Evolutionary conservation across 306 rosid genomes (phyloP).

Genomic region (Rosa multiflora): DNA sequence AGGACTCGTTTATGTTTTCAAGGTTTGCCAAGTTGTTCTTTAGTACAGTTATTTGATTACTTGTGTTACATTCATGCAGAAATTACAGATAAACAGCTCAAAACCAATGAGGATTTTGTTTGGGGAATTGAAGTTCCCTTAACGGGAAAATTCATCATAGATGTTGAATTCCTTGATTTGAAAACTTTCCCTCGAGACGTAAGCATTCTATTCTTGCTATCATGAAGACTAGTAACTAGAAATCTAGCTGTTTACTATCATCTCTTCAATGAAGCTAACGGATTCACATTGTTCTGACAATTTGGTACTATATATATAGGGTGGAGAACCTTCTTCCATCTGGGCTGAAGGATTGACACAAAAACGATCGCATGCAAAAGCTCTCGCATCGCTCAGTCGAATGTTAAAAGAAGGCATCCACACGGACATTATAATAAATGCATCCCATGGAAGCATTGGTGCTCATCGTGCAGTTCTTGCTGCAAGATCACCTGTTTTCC

Average conservation of each 20-base stretch:
- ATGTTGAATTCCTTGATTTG: conserved; percentile 92
- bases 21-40: background rate
- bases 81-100: conserved; percentile 70
- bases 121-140: conserved; percentile 94
- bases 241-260: background rate
- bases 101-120: conserved; percentile 82
- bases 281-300: background rate
- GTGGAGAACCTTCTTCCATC: conserved; percentile 80
- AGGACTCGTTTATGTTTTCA: no score
- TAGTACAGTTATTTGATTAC: background rate
- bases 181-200: conserved; percentile 70
- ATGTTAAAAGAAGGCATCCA: conserved; percentile 88
- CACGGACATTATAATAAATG: conserved; percentile 79
- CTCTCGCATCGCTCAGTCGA: conserved; percentile 61
- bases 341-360: conserved; percentile 66
- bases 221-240: background rate
- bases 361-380: conserved; percentile 61
- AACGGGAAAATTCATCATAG: conserved; percentile 92
- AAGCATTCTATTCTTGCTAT: conserved; percentile 17
- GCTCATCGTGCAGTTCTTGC: conserved; percentile 98
- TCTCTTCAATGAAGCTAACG: background rate
- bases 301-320: conserved; percentile 38
- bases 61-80: conserved; percentile 41
- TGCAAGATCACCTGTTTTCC: conserved; percentile 79
- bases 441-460: conserved; percentile 78